Conservation (phyloP, 1,284 basidiomycete genomes). For the Moesziomyces sp. region DNA sequence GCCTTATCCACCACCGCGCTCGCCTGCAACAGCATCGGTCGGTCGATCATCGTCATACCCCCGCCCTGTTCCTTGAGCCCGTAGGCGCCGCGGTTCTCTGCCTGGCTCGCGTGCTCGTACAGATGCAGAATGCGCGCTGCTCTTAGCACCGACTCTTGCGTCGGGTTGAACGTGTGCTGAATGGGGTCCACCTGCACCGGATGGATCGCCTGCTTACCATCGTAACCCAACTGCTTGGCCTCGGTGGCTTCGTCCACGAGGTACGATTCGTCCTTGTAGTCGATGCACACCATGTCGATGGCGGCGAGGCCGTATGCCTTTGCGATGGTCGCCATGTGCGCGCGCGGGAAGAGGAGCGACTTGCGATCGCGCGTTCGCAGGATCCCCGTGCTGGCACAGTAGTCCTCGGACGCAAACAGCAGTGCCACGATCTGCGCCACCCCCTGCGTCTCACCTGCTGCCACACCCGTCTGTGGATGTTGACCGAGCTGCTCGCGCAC, state of each 20-base stretch:
- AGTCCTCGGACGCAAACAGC: conserved; percentile 64
- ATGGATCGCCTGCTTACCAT: conserved; percentile 84
- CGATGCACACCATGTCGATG: conserved; percentile 86
- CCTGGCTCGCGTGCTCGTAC: conserved; percentile 69
- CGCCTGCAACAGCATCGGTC: conserved; percentile 71
- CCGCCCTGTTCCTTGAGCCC: conserved; percentile 71
- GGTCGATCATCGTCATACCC: conserved; percentile 78
- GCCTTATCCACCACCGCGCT: conserved; percentile 76
- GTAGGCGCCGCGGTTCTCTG: conserved; percentile 73
- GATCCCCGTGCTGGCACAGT: conserved; percentile 85
- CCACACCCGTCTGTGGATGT: background rate
- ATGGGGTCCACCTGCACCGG: conserved; percentile 84
- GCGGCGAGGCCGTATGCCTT: conserved; percentile 85
- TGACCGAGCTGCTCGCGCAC: conserved; percentile 10
- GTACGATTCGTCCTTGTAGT: conserved; percentile 81
- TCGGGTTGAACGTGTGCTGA: conserved; percentile 81
- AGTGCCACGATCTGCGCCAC: conserved; percentile 48
- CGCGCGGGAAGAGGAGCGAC: conserved; percentile 87
- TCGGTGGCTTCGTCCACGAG: conserved; percentile 82
- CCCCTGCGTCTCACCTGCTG: background rate
- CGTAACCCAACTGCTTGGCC: conserved; percentile 62
- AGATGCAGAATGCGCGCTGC: conserved; percentile 76
- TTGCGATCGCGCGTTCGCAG: conserved; percentile 78
- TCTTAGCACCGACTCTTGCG: conserved; percentile 78
- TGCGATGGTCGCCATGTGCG: conserved; percentile 82